These are phyloP conservation scores for Yarrowia divulgata DNA, from an alignment of 805 yeast genomes.

Conservation along the genomic window DNA sequence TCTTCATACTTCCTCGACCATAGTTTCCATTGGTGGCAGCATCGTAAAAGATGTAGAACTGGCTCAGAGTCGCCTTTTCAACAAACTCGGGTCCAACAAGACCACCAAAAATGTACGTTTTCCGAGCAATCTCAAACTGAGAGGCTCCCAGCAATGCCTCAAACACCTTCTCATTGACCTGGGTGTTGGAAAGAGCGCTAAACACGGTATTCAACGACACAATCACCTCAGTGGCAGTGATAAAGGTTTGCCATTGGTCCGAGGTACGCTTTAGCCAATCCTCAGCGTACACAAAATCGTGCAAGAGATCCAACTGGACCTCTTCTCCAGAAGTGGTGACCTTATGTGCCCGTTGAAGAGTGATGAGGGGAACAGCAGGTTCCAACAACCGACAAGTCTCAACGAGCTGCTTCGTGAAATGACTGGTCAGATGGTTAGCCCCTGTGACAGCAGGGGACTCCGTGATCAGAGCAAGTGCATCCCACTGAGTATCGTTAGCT, in stretches of 20 bases:
- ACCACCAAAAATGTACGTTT: conserved; percentile 17
- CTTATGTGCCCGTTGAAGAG: conserved; percentile 15
- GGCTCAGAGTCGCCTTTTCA: conserved; percentile 41
- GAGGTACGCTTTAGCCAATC: conserved; percentile 28
- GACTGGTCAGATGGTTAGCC: background rate
- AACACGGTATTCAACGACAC: conserved; percentile 22
- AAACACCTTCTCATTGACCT: conserved; percentile 40
- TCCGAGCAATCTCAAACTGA: conserved; percentile 45
- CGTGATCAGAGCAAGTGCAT: conserved; percentile 12
- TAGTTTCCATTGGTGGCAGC: conserved; percentile 55
- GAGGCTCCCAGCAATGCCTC: conserved; percentile 44
- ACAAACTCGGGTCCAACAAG: conserved; percentile 17
- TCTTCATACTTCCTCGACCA: conserved; percentile 53
- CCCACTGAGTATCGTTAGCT: conserved; percentile 31
- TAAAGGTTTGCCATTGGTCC: conserved; percentile 25
- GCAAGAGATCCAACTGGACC: background rate
- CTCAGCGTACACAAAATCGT: conserved; percentile 24
- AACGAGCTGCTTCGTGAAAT: conserved; percentile 24
- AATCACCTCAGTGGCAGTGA: conserved; percentile 10
- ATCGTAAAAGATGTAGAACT: conserved; percentile 56
- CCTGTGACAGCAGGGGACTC: background rate
- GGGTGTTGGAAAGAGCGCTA: conserved; percentile 36
- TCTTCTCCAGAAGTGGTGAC: conserved; percentile 14
- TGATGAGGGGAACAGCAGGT: conserved; percentile 33
- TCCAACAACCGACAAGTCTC: conserved; percentile 33